These are phyloP conservation scores for Candida verbasci DNA, from an alignment of 805 yeast species.

Conservation along the genomic window DNA sequence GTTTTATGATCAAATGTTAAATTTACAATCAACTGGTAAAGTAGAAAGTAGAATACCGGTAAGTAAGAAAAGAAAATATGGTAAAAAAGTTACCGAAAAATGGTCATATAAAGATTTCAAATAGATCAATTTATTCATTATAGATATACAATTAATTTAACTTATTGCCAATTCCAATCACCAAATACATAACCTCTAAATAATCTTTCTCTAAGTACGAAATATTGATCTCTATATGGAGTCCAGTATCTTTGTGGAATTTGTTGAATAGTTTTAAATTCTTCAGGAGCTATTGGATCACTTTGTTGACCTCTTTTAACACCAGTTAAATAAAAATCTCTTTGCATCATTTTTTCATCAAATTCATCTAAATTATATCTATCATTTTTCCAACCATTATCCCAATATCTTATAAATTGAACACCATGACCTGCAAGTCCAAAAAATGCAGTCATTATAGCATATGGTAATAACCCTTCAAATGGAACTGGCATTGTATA, in stretches of 20 bases:
- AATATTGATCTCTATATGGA: conserved; percentile 45
- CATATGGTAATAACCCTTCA: conserved; percentile 44
- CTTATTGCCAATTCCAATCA: conserved; percentile 31
- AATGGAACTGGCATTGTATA: conserved; percentile 41
- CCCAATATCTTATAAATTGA: conserved; percentile 44
- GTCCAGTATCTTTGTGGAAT: conserved; percentile 39
- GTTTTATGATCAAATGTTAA: conserved; percentile 75
- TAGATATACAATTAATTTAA: too few species aligned
- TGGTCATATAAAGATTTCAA: conserved; percentile 91
- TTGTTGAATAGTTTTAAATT: conserved; percentile 53
- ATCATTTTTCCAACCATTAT: conserved; percentile 46
- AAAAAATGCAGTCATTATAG: conserved; percentile 42
- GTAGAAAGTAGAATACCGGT: conserved; percentile 79
- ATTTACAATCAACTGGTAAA: conserved; percentile 78
- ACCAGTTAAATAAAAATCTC: conserved; percentile 79
- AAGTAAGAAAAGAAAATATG: conserved; percentile 59
- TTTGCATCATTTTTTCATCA: conserved; percentile 52
- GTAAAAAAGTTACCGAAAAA: conserved; percentile 79
- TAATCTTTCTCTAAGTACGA: conserved; percentile 43
- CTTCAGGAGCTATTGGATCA: conserved; percentile 67
- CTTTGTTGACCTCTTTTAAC: conserved; percentile 63
- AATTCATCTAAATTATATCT: conserved; percentile 40
- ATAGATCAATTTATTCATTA: conserved; percentile 31
- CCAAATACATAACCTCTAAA: conserved; percentile 44
- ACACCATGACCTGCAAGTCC: conserved; percentile 44